Conservation (phyloP, 2,329 filamentous ascomycete species). For the Colletotrichum kahawae region DNA sequence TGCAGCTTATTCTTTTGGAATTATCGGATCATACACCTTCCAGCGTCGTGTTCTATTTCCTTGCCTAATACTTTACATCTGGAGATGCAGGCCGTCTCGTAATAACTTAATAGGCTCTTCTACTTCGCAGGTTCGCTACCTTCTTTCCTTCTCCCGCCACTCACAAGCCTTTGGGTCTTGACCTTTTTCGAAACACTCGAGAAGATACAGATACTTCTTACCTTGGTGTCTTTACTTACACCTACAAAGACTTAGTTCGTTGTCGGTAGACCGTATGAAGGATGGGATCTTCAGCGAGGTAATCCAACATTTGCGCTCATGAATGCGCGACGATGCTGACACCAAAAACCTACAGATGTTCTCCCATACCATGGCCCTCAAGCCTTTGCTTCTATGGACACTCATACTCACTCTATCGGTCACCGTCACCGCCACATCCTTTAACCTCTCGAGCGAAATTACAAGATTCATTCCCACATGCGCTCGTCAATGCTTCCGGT, state of each 20-base stretch:
- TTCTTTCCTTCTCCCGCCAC: neutral
- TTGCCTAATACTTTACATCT: neutral
- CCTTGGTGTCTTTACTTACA: neutral
- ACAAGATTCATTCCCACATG: conserved; percentile 59
- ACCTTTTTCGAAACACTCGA: neutral
- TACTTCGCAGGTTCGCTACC: conserved; percentile 1
- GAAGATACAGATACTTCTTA: neutral
- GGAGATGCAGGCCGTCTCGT: conserved; percentile 18
- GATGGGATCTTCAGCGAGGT: conserved; percentile 24
- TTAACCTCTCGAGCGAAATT: conserved; percentile 41
- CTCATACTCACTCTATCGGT: conserved; percentile 34
- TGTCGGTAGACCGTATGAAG: conserved; percentile 19
- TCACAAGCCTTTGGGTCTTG: neutral
- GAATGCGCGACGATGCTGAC: neutral
- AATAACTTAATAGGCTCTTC: conserved; percentile 17
- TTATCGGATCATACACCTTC: neutral
- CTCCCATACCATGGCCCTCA: conserved; percentile 47
- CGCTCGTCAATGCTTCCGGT: conserved; percentile 64
- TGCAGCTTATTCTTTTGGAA: neutral
- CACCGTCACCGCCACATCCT: conserved; percentile 28
- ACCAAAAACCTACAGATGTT: conserved; percentile 39
- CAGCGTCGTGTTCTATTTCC: neutral
- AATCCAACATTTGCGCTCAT: neutral
- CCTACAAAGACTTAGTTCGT: neutral
- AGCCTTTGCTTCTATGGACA: conserved; percentile 34